A percentile compares a stretch with the other conserved stretches of the same genome.
Evolutionary conservation across 2,329 filamentous ascomycete species (phyloP).

Genomic region (Aspergillus quadrilineatus): DNA sequence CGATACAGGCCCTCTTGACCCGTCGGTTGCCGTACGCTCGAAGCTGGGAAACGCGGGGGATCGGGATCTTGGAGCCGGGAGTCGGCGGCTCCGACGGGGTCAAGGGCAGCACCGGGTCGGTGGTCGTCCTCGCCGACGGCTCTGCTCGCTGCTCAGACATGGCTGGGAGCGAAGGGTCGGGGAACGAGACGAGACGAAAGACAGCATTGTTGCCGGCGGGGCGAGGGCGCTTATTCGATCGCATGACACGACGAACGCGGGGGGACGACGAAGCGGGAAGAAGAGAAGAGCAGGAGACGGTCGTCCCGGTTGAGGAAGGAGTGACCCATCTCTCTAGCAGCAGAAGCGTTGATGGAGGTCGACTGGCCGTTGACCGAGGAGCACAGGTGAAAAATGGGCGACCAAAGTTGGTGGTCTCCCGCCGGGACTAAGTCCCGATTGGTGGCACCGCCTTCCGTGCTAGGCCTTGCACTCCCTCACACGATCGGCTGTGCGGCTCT

Average conservation of each 20-base stretch:
- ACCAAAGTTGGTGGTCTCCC: not conserved
- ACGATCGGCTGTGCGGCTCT: not conserved
- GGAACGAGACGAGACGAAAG: constrained; percentile 8
- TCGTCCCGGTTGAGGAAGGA: not conserved
- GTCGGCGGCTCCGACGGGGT: not conserved
- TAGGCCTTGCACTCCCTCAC: not conserved
- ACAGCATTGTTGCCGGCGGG: constrained; percentile 2
- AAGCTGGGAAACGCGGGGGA: constrained; percentile 27
- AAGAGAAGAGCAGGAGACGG: not conserved
- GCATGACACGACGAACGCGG: not conserved
- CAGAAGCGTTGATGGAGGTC: not conserved
- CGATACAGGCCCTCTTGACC: constrained; percentile 43
- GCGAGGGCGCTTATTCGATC: constrained; percentile 5
- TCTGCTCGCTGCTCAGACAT: not conserved
- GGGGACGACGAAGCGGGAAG: too few relatives aligned
- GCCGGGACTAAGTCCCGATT: not conserved
- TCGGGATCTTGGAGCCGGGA: constrained; percentile 27
- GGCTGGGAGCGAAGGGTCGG: not conserved
- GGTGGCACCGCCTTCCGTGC: not conserved
- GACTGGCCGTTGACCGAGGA: not conserved
- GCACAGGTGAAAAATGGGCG: not conserved
- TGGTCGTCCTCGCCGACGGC: not conserved
- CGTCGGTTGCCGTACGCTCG: constrained; percentile 29
- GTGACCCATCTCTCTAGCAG: not conserved
- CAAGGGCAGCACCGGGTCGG: not conserved